phyloP scores from a whole-genome alignment of 1,139 yeast genomes.

The Candida sp. region DNA sequence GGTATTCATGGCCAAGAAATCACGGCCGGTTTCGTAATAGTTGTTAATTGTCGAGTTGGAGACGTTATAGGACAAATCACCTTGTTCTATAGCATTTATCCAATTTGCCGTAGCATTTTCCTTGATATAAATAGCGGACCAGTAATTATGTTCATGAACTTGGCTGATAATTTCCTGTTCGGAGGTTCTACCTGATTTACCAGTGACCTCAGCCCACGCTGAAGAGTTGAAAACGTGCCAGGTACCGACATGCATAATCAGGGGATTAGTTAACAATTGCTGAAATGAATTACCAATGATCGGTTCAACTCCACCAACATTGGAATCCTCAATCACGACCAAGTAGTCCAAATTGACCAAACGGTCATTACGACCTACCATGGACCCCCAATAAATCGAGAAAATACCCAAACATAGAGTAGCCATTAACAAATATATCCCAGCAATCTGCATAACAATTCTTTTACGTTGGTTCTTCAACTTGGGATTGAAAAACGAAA shows the following conservation, averaged over 20 bases:
- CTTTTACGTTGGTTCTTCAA: conserved; percentile 16
- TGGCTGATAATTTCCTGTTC: conserved; percentile 27
- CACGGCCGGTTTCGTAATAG: conserved; percentile 42
- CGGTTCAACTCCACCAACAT: conserved; percentile 25
- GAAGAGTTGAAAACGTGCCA: conserved; percentile 37
- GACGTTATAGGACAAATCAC: conserved; percentile 23
- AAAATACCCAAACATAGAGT: conserved; percentile 27
- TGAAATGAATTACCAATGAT: conserved; percentile 26
- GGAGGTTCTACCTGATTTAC: conserved; percentile 17
- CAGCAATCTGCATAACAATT: conserved; percentile 13
- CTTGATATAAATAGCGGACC: conserved; percentile 41
- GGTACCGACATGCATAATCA: conserved; percentile 26
- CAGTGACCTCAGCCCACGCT: conserved; percentile 22
- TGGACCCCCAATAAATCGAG: conserved; percentile 45
- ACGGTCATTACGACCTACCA: conserved; percentile 24
- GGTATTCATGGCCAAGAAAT: conserved; percentile 16
- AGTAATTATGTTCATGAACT: conserved; percentile 43
- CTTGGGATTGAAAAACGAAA: conserved; percentile 25
- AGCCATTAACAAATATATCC: conserved; percentile 24
- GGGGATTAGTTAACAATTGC: conserved; percentile 14
- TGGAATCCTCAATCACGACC: conserved; percentile 35
- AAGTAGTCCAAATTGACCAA: conserved; percentile 32
- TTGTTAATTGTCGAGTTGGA: conserved; percentile 20
- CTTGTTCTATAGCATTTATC: conserved; percentile 22
- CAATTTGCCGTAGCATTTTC: conserved; percentile 35